phyloP scores from a whole-genome alignment of 495 filamentous ascomycete genomes.

The Daldinia concentrica region DNA sequence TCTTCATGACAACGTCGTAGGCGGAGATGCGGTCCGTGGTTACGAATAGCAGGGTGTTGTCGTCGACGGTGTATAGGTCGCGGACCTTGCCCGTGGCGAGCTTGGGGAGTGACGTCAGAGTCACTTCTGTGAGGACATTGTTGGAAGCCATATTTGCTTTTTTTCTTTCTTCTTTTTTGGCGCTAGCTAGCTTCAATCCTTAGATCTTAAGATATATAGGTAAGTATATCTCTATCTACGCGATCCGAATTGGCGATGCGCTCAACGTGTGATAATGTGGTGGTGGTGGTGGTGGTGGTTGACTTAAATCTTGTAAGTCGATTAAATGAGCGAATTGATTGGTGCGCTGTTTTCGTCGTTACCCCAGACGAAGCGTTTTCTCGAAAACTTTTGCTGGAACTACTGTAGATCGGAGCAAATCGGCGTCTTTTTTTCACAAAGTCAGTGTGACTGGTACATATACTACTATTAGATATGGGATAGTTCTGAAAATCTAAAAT shows the following conservation, averaged over 20 bases:
- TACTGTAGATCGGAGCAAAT: conserved; percentile 23
- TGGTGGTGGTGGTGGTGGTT: neutral
- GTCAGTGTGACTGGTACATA: neutral
- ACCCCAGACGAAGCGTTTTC: neutral
- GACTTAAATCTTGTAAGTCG: conserved; percentile 3
- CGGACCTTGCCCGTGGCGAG: conserved; percentile 74
- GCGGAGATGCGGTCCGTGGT: conserved; percentile 93
- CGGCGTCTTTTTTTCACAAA: conserved; percentile 12
- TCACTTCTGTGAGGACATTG: conserved; percentile 19
- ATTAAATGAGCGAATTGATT: conserved; percentile 13
- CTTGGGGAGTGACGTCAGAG: conserved; percentile 24
- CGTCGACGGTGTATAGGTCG: conserved; percentile 80
- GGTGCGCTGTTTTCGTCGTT: conserved; percentile 21
- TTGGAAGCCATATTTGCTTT: conserved; percentile 16
- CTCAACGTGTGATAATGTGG: neutral
- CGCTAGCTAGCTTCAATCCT: neutral
- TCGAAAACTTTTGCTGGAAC: conserved; percentile 22
- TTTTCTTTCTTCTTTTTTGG: neutral
- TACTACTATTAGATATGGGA: too few species aligned
- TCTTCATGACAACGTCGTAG: conserved; percentile 90
- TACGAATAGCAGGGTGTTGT: conserved; percentile 83
- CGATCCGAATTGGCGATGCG: too few species aligned
- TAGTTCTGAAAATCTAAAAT: too few species aligned
- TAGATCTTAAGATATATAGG: neutral
- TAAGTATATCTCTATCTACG: too few species aligned